phyloP scores from a whole-genome alignment of 805 yeast genomes.

The Clavispora santaluciae region DNA sequence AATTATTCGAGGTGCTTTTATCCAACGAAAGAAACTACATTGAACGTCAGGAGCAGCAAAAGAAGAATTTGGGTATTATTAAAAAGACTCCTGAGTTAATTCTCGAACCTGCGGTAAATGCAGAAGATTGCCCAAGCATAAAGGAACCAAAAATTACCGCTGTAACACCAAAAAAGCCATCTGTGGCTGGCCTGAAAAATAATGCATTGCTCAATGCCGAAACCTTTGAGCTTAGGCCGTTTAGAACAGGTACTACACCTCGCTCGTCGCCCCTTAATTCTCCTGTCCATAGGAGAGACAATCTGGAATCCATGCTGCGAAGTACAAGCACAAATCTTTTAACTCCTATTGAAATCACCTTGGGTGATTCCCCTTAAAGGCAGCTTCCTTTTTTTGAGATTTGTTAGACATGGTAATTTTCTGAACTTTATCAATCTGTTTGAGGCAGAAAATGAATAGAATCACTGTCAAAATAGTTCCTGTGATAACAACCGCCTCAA shows the following conservation, averaged over 20 bases:
- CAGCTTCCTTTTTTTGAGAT: background rate
- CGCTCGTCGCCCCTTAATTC: constrained; percentile 36
- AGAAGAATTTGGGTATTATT: constrained; percentile 18
- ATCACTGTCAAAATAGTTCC: constrained; percentile 40
- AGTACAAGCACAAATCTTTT: constrained; percentile 1
- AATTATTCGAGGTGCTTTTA: constrained; percentile 5
- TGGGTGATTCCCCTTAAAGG: background rate
- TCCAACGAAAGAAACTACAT: constrained; percentile 8
- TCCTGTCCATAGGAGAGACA: constrained; percentile 25
- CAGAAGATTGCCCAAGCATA: constrained; percentile 3
- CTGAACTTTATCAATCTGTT: constrained; percentile 59
- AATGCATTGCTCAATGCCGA: constrained; percentile 15
- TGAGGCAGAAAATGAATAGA: constrained; percentile 51
- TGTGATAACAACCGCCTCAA: constrained; percentile 39
- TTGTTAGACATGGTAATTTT: constrained; percentile 58
- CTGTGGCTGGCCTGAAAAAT: background rate
- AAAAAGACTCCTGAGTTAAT: constrained; percentile 5
- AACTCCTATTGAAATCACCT: background rate
- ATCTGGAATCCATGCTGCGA: constrained; percentile 5
- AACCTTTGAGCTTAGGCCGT: constrained; percentile 37
- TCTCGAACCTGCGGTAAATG: background rate
- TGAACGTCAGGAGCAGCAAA: constrained; percentile 29
- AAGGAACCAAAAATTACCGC: background rate
- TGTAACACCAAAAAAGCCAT: background rate
- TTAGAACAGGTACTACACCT: constrained; percentile 38